Base-by-base conservation (phyloP, 1,284 basidiomycete species). In the Lignosus rhinocerotis region DNA sequence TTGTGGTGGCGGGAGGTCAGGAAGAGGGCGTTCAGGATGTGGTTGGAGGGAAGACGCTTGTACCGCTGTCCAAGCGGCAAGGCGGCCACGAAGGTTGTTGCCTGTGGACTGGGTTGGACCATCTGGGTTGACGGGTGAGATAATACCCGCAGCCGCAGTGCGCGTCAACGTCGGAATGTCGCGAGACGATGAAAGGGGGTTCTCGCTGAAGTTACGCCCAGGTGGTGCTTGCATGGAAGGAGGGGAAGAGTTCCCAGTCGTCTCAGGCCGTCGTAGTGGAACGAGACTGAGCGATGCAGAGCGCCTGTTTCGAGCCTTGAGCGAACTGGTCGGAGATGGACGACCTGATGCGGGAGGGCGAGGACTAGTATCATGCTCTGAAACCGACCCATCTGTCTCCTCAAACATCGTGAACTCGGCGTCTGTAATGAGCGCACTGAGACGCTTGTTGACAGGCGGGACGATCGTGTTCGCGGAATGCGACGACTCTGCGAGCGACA, bases 401-500 rank as follows among this genome's bases (percentile, higher is more conserved):
- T 76, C 75, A 6, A 67, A 66, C 65, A 70, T 71, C 38, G 70
- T 64, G 68, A 85, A 86, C 59, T 88, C 86, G 19, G 82, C 78
- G 64, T 89, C 88, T 6, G 80, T 81, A 51, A 88, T 75, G 36
- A 90, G 75, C 4, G 86, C 83, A 68, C 89, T 91, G 47, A 86
- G 72, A 21, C 89, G 80, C 69, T 82, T 86, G 69, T 80, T 83
- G 25, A 77, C 74, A 10, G 69, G 86, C 78, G 65, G 61, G 3
- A 88, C 82, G 54, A 90, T 75, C 19, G 88, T 90, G 66, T 86
- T 80, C 11, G 78, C 85, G 7, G 87, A 90, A 53, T 88, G 86
- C 55, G 89, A 74, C 0, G 87, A 88, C 57, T 89, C 88, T 6
- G 86, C 87, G 72, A 87, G 82, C 8, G 89, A 91, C 30, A 87